phyloP scores from a whole-genome alignment of 108 stramenopile genomes.

The Nannochloropsis gaditana region DNA sequence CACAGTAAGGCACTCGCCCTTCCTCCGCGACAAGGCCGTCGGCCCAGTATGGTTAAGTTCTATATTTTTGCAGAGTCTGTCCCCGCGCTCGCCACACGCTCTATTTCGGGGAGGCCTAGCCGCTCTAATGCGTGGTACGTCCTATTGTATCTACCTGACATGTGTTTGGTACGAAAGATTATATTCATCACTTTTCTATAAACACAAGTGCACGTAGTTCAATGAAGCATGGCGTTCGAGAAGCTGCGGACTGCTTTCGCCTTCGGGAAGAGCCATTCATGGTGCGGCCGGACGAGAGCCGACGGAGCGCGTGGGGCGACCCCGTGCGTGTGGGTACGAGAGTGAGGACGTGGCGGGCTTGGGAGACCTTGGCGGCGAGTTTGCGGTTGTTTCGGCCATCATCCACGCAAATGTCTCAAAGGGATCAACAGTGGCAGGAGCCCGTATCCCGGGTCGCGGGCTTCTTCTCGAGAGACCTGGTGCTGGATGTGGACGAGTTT shows the following conservation, averaged over 20 bases:
- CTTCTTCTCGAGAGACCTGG: background rate
- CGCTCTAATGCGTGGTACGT: too few relatives aligned
- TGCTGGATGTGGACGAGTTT: background rate
- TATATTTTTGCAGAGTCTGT: conserved; percentile 15
- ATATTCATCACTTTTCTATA: background rate
- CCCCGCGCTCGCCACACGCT: background rate
- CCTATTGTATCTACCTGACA: too few relatives aligned
- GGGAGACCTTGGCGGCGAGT: background rate
- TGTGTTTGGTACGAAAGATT: too few relatives aligned
- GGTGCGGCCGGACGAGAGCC: conserved; percentile 14
- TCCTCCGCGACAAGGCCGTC: background rate
- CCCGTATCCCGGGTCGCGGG: background rate
- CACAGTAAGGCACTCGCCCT: background rate
- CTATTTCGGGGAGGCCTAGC: background rate
- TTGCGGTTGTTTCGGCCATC: background rate
- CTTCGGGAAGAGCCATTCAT: background rate
- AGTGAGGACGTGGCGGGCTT: conserved; percentile 7
- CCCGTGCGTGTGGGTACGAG: background rate
- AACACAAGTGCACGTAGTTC: background rate
- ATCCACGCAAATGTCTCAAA: background rate
- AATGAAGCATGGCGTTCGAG: background rate
- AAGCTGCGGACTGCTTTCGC: background rate
- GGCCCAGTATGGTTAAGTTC: background rate
- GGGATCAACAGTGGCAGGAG: background rate
- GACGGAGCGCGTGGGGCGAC: background rate